Conservation (phyloP, 2,329 filamentous ascomycete genomes). For the Emericellopsis atlantica region DNA sequence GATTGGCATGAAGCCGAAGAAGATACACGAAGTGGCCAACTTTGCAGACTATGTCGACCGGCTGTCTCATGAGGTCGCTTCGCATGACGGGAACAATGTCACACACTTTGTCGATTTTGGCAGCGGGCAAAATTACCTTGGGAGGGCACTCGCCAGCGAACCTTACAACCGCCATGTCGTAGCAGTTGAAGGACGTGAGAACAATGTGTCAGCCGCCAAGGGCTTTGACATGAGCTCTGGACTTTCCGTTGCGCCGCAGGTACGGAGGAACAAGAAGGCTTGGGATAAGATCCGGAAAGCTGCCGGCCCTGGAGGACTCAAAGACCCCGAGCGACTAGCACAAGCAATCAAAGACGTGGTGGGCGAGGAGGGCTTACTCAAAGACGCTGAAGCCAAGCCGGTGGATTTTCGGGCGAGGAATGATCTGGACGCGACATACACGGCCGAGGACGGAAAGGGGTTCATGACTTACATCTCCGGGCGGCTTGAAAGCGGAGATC, state of each 20-base stretch:
- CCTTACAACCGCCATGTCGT: slow-evolving; percentile 82
- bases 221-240: slow-evolving; percentile 75
- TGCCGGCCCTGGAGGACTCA: slow-evolving; percentile 15
- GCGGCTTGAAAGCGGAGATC: slow-evolving; percentile 58
- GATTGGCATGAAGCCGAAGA: slow-evolving; percentile 92
- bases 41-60: slow-evolving; percentile 75
- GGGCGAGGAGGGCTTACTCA: slow-evolving; percentile 18
- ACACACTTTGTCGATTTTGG: slow-evolving; percentile 93
- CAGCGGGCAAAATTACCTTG: slow-evolving; percentile 92
- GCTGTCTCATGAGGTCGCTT: slow-evolving; percentile 45
- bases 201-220: slow-evolving; percentile 77
- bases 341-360: slow-evolving; percentile 19
- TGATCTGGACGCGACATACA: slow-evolving; percentile 37
- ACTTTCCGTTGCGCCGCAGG: slow-evolving; percentile 57
- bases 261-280: slow-evolving; percentile 75
- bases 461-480: slow-evolving; percentile 70
- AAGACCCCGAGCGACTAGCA: slow-evolving; percentile 25
- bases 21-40: slow-evolving; percentile 82
- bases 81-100: slow-evolving; percentile 44
- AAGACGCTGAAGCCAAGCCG: slow-evolving; percentile 2
- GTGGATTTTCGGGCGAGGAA: slow-evolving; percentile 32
- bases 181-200: slow-evolving; percentile 76
- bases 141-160: slow-evolving; percentile 69
- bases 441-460: slow-evolving; percentile 48
- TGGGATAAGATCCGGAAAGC: slow-evolving; percentile 41